Evolutionary conservation across 306 rosid species (phyloP).

Genomic region (Elaeagnus macrophylla): DNA sequence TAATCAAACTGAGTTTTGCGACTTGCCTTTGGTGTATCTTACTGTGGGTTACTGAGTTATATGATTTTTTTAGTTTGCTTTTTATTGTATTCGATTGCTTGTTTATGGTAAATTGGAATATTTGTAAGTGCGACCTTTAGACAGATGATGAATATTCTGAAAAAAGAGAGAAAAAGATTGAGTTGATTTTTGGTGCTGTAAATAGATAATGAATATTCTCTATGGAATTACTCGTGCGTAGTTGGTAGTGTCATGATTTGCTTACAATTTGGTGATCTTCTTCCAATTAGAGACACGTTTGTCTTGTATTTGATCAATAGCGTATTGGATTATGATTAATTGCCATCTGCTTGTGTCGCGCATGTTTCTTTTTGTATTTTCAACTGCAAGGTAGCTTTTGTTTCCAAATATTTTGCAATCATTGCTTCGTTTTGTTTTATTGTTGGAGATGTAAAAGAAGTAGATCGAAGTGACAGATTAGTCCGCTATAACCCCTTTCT

Average conservation of each 20-base stretch:
- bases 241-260: background rate
- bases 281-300: background rate
- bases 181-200: conserved; percentile 6
- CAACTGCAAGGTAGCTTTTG: background rate
- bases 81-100: background rate
- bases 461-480: conserved; percentile 11
- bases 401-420: background rate
- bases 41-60: background rate
- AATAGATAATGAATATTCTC: background rate
- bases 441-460: conserved; percentile 1
- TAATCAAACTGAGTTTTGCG: background rate
- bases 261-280: background rate
- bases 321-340: conserved; percentile 1
- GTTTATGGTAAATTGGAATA: background rate
- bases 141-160: too few relatives aligned
- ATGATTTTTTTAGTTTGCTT: background rate
- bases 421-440: background rate
- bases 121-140: too few relatives aligned
- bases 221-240: background rate
- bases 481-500: conserved; percentile 5
- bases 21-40: background rate
- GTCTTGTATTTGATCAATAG: background rate
- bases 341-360: background rate
- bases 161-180: background rate
- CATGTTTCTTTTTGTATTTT: background rate